Conservation (phyloP, 2,329 filamentous ascomycete species). For the Pseudogymnoascus sp. region DNA sequence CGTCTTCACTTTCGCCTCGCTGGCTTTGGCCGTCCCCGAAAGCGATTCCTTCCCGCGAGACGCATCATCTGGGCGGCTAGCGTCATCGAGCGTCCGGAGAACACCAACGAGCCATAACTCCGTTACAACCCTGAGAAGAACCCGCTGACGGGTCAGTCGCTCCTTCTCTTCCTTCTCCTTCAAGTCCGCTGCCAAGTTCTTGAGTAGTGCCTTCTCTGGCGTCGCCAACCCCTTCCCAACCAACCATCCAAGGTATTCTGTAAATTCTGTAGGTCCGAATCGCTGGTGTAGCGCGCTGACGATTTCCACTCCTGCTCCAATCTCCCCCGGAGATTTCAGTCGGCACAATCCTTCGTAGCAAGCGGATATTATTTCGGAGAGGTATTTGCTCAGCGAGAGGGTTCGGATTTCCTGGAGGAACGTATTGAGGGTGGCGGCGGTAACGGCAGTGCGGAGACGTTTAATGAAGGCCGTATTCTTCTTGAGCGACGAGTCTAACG, state of each 20-base stretch:
- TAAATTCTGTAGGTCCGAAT: constrained; percentile 85
- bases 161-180: constrained; percentile 96
- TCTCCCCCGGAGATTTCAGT: constrained; percentile 84
- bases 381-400: constrained; percentile 88
- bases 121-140: constrained; percentile 81
- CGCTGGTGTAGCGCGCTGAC: constrained; percentile 92
- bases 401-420: constrained; percentile 87
- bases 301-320: constrained; percentile 85
- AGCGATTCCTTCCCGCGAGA: constrained; percentile 41
- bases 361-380: constrained; percentile 92
- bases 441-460: constrained; percentile 83
- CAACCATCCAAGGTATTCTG: constrained; percentile 84
- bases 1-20: constrained; percentile 48
- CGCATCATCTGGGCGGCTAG: constrained; percentile 53
- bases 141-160: constrained; percentile 73
- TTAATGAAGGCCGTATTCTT: constrained; percentile 99
- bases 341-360: constrained; percentile 91
- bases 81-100: constrained; percentile 68
- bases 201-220: constrained; percentile 76
- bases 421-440: constrained; percentile 66
- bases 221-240: constrained; percentile 85
- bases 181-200: constrained; percentile 68
- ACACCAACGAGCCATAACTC: constrained; percentile 93
- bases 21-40: constrained; percentile 47
- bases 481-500: constrained; percentile 89